A percentile compares a stretch with the other conserved stretches of the same genome.
Evolutionary conservation across 768 basidiomycete species (phyloP).

Genomic region (Fibroporia radiculosa): DNA sequence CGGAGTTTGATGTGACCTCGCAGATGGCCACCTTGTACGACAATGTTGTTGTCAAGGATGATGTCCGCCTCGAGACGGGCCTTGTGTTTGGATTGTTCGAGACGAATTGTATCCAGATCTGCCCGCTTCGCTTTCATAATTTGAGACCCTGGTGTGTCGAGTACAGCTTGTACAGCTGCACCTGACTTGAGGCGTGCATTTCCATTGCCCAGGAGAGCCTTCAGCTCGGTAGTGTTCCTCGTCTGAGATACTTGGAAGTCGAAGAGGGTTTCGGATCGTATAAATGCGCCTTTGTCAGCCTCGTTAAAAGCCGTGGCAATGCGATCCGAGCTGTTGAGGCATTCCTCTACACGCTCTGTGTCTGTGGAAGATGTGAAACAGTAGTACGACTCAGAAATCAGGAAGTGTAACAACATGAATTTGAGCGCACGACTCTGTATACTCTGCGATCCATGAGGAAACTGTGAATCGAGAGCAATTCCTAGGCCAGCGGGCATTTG

Average conservation of each 20-base stretch:
- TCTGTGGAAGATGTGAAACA: too few relatives aligned
- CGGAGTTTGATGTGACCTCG: slow-evolving; percentile 63
- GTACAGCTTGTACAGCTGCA: slow-evolving; percentile 33
- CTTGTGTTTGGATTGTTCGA: slow-evolving; percentile 67
- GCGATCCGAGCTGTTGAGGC: too few relatives aligned
- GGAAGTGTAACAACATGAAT: too few relatives aligned
- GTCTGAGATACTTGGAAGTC: slow-evolving; percentile 40
- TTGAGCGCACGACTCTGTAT: too few relatives aligned
- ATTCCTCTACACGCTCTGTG: too few relatives aligned
- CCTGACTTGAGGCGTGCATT: slow-evolving; percentile 48
- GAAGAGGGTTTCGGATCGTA: slow-evolving; percentile 42
- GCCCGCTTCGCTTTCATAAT: slow-evolving; percentile 2
- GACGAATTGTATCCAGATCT: slow-evolving; percentile 26
- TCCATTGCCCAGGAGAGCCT: slow-evolving; percentile 54
- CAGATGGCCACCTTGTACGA: slow-evolving; percentile 73
- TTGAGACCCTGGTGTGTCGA: neutral
- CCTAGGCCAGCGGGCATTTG: neutral
- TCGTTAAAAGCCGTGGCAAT: too few relatives aligned
- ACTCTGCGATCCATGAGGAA: neutral
- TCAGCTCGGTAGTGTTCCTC: slow-evolving; percentile 49
- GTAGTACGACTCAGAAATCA: too few relatives aligned
- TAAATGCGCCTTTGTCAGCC: neutral
- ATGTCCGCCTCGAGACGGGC: slow-evolving; percentile 82
- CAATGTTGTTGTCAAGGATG: slow-evolving; percentile 61
- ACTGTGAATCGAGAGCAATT: neutral